These are phyloP conservation scores for Helotiales sp. DNA, from an alignment of 2,329 filamentous ascomycete genomes.

Conservation along the genomic window DNA sequence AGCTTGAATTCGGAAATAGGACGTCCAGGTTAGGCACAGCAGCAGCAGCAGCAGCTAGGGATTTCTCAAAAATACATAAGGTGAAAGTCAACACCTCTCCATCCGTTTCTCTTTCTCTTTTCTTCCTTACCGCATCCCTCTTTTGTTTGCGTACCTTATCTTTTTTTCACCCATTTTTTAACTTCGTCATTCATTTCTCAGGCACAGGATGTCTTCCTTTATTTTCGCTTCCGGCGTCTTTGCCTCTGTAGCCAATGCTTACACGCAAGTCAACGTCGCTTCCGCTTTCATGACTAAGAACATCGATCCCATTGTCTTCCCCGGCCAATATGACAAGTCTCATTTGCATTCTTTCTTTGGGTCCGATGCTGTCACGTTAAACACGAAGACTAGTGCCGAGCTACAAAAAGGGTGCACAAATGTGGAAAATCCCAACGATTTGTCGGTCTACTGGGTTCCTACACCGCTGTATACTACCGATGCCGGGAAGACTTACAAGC, in stretches of 20 bases:
- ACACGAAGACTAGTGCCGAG: conserved; percentile 44
- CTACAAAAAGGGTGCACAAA: conserved; percentile 52
- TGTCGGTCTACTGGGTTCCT: conserved; percentile 53
- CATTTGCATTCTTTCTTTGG: conserved; percentile 53
- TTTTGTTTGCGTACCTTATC: not conserved
- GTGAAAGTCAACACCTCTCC: not conserved
- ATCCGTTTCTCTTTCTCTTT: not conserved
- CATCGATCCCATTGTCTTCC: conserved; percentile 51
- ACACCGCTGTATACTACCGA: conserved; percentile 46
- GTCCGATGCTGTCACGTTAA: conserved; percentile 49
- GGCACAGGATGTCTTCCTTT: conserved; percentile 4
- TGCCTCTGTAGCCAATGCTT: not conserved
- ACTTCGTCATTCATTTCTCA: not conserved
- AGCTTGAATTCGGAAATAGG: not conserved
- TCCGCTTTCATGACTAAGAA: conserved; percentile 50
- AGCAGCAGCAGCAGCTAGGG: too few species aligned
- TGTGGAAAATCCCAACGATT: conserved; percentile 53
- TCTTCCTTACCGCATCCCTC: not conserved
- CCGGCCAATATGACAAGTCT: conserved; percentile 46
- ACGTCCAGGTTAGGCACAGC: too few species aligned
- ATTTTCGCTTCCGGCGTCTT: not conserved
- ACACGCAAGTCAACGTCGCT: not conserved
- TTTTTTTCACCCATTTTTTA: not conserved
- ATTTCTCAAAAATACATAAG: not conserved
- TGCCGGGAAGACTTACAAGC: conserved; percentile 41